Percentiles rank a stretch among this genome's conserved stretches.
These are phyloP conservation scores for Epichloe coenophiala DNA, from an alignment of 2,329 filamentous ascomycete species.

Conservation along the genomic window DNA sequence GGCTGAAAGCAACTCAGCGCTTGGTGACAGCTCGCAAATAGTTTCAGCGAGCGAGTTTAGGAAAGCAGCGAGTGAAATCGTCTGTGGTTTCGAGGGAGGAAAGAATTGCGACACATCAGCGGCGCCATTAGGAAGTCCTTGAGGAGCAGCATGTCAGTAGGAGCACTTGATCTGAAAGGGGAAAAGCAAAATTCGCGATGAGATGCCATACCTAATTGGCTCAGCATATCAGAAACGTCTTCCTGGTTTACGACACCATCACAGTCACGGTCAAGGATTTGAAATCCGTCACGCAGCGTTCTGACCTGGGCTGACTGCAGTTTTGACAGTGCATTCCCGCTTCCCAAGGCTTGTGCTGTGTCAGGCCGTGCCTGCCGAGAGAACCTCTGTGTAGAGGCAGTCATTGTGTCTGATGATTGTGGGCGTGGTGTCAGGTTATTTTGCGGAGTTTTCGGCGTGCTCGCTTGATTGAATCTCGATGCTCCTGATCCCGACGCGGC, in stretches of 20 bases:
- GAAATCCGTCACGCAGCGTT: conserved; percentile 82
- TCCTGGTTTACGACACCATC: conserved; percentile 71
- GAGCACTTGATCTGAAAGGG: neutral
- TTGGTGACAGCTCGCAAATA: conserved; percentile 61
- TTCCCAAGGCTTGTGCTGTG: conserved; percentile 23
- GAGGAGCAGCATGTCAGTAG: neutral
- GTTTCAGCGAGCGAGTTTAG: conserved; percentile 68
- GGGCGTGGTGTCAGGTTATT: conserved; percentile 26
- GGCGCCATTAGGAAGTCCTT: conserved; percentile 60
- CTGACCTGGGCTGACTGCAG: conserved; percentile 72
- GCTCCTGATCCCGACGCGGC: conserved; percentile 11
- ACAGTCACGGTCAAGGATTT: conserved; percentile 81
- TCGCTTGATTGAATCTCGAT: conserved; percentile 26
- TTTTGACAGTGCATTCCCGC: conserved; percentile 50
- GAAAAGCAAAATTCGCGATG: too few relatives aligned
- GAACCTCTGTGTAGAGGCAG: conserved; percentile 22
- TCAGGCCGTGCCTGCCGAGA: conserved; percentile 16
- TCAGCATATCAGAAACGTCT: conserved; percentile 77
- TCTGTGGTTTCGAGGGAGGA: conserved; percentile 54
- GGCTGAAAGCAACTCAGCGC: conserved; percentile 70
- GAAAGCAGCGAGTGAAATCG: conserved; percentile 74
- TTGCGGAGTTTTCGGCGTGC: conserved; percentile 23
- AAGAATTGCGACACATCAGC: conserved; percentile 73
- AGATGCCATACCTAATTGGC: conserved; percentile 53
- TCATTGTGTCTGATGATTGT: conserved; percentile 19